Percentiles rank a stretch among this genome's conserved stretches.
Evolutionary conservation across 1,139 yeast species (phyloP).

Genomic region (Waltiozyma sp.): DNA sequence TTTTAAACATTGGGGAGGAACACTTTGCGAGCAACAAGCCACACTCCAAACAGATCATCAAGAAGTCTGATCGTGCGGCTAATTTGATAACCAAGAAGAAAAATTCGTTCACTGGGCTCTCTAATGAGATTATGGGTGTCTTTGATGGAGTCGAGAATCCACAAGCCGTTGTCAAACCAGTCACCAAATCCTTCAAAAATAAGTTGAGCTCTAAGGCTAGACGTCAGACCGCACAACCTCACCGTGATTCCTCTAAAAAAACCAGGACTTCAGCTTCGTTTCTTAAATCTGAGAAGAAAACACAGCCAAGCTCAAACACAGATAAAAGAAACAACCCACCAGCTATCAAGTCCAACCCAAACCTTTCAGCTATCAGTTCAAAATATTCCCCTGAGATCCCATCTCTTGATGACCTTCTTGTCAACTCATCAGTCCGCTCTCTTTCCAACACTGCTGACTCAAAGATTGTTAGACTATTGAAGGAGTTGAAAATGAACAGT

Average conservation of each 20-base stretch:
- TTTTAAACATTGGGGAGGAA: background rate
- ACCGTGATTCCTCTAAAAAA: background rate
- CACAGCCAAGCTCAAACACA: background rate
- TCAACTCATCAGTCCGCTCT: slow-evolving; percentile 3
- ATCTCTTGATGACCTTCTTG: slow-evolving; percentile 7
- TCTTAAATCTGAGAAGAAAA: background rate
- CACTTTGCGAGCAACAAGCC: background rate
- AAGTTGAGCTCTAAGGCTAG: background rate
- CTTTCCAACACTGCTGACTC: slow-evolving; percentile 13
- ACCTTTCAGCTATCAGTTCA: slow-evolving; percentile 8
- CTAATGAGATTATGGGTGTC: background rate
- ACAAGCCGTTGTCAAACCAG: too few relatives aligned
- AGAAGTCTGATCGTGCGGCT: too few relatives aligned
- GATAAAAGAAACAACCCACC: background rate
- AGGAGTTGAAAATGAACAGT: slow-evolving; percentile 7
- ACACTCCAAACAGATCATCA: background rate
- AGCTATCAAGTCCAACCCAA: slow-evolving; percentile 5
- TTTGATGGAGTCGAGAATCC: background rate
- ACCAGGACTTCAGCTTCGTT: background rate
- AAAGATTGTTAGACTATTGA: slow-evolving; percentile 13
- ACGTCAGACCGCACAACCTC: background rate
- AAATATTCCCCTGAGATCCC: slow-evolving; percentile 11
- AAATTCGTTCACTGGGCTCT: too few relatives aligned
- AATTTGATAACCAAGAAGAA: too few relatives aligned
- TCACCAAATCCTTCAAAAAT: too few relatives aligned